These are phyloP conservation scores for Lepidium didymum DNA, from an alignment of 345 rosid genomes.

Conservation along the genomic window DNA sequence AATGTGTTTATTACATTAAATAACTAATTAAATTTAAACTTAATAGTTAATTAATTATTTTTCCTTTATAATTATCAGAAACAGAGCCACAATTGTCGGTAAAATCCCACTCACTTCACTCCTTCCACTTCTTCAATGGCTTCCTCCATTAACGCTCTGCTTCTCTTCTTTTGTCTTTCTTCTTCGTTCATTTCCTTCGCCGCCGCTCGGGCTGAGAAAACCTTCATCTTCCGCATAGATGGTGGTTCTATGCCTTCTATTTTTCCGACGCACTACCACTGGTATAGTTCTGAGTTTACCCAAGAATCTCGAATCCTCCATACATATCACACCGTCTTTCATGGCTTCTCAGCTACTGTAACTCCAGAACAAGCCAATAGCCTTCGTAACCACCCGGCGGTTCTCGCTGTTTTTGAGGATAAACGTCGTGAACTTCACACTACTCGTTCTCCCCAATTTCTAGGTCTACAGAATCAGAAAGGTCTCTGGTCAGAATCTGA, in stretches of 20 bases:
- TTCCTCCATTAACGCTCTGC: constrained; percentile 21
- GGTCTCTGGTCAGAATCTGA: constrained; percentile 87
- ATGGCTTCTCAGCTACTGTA: constrained; percentile 75
- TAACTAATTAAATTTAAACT: neutral
- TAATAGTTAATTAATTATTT: neutral
- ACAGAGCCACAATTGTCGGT: constrained; percentile 17
- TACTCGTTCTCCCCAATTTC: constrained; percentile 84
- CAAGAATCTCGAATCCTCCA: constrained; percentile 58
- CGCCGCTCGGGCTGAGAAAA: constrained; percentile 24
- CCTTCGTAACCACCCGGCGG: constrained; percentile 51
- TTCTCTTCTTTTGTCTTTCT: constrained; percentile 19
- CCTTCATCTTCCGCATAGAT: constrained; percentile 75
- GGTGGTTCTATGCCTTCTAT: constrained; percentile 62
- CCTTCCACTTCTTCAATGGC: constrained; percentile 15
- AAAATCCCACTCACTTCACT: constrained; percentile 27
- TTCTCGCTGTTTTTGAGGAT: constrained; percentile 66
- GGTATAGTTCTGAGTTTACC: constrained; percentile 79
- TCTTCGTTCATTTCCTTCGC: neutral
- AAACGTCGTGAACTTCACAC: constrained; percentile 72
- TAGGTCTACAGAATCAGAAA: constrained; percentile 63
- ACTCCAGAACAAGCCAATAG: constrained; percentile 36
- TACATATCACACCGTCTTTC: constrained; percentile 82
- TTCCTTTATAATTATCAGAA: constrained; percentile 8
- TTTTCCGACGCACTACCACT: constrained; percentile 76
- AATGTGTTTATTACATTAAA: neutral